Percentiles rank a stretch among this genome's conserved stretches.
These are phyloP conservation scores for Lizonia empirigonia DNA, from an alignment of 2,329 filamentous ascomycete genomes.

Conservation along the genomic window DNA sequence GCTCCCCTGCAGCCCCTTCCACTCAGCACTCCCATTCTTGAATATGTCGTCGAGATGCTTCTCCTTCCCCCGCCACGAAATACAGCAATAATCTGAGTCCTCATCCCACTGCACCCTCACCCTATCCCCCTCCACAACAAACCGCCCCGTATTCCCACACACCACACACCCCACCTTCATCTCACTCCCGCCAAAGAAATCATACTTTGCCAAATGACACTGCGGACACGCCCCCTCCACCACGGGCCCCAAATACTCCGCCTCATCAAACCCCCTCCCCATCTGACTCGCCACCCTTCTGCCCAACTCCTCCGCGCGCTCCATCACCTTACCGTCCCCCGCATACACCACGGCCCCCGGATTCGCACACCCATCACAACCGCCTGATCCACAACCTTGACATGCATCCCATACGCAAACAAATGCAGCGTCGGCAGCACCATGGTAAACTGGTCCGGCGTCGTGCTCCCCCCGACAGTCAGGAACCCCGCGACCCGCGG, in stretches of 20 bases:
- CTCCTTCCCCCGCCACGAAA: constrained; percentile 17
- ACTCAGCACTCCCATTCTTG: constrained; percentile 12
- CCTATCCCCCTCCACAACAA: neutral
- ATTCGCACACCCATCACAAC: constrained; percentile 9
- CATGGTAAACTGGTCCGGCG: constrained; percentile 18
- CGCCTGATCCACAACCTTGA: constrained; percentile 15
- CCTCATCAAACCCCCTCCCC: constrained; percentile 14
- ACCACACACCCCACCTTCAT: constrained; percentile 15
- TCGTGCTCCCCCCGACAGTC: constrained; percentile 10
- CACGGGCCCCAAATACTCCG: constrained; percentile 6
- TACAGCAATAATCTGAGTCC: constrained; percentile 14
- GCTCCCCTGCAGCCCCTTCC: constrained; percentile 13
- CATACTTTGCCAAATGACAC: constrained; percentile 13
- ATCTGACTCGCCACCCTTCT: constrained; percentile 11
- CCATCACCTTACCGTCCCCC: neutral
- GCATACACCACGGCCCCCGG: constrained; percentile 10
- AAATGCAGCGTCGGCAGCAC: constrained; percentile 17
- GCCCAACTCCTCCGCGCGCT: constrained; percentile 3
- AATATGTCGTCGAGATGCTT: constrained; percentile 21
- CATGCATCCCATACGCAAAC: constrained; percentile 10
- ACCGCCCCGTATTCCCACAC: constrained; percentile 17
- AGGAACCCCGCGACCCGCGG: constrained; percentile 8
- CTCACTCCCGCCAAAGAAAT: constrained; percentile 13
- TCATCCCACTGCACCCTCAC: constrained; percentile 9
- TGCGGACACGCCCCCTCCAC: constrained; percentile 14